Percentiles rank a stretch among this genome's conserved stretches.
phyloP scores from a whole-genome alignment of 1,139 yeast genomes.

The Yamadazyma triangularis region DNA sequence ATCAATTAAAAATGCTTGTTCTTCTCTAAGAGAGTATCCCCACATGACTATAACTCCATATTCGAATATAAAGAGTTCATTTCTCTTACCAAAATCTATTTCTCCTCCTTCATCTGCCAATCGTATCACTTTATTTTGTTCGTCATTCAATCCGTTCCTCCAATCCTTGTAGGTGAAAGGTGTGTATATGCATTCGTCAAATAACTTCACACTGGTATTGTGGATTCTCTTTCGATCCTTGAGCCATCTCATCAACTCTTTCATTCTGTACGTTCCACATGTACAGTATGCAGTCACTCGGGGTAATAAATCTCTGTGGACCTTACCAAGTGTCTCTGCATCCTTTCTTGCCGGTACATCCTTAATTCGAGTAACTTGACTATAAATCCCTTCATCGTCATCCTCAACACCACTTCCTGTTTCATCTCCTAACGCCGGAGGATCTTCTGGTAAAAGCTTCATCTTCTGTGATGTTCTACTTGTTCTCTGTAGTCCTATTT shows the following conservation, averaged over 20 bases:
- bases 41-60: slow-evolving; percentile 94
- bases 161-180: slow-evolving; percentile 84
- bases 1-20: slow-evolving; percentile 75
- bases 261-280: slow-evolving; percentile 86
- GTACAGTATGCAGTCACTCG: slow-evolving; percentile 96
- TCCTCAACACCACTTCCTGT: slow-evolving; percentile 18
- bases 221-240: slow-evolving; percentile 71
- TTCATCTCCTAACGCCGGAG: slow-evolving; percentile 29
- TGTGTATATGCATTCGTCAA: slow-evolving; percentile 91
- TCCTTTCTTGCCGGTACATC: slow-evolving; percentile 92
- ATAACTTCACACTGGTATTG: slow-evolving; percentile 77
- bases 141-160: slow-evolving; percentile 46
- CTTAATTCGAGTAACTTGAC: slow-evolving; percentile 79
- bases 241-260: slow-evolving; percentile 80
- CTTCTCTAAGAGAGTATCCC: slow-evolving; percentile 88
- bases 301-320: slow-evolving; percentile 78
- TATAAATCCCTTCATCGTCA: slow-evolving; percentile 53
- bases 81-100: slow-evolving; percentile 73
- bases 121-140: slow-evolving; percentile 49
- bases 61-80: slow-evolving; percentile 84
- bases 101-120: slow-evolving; percentile 95
- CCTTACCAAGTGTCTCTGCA: slow-evolving; percentile 89
- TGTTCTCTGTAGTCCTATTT: slow-evolving; percentile 80
- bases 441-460: slow-evolving; percentile 81
- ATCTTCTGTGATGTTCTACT: slow-evolving; percentile 85